Base-by-base conservation (phyloP, 805 yeast genomes). In the Starmerella scarabaei region DNA sequence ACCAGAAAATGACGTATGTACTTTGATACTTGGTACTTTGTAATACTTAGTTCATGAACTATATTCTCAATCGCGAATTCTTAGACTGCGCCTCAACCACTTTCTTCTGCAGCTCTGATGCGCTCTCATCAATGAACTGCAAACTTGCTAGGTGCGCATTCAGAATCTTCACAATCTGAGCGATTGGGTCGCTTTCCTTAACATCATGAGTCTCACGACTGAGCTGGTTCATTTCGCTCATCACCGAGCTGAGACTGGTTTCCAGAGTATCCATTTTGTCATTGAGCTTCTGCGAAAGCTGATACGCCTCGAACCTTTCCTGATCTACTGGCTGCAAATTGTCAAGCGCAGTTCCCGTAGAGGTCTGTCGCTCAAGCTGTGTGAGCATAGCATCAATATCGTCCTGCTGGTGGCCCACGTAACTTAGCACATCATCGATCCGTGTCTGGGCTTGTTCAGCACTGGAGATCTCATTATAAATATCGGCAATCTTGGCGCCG, bases 131-230 rank as follows among this genome's bases (percentile, higher is more conserved):
- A 41, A 91, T 72, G 68, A 86, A 85, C 56, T 77, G 84, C 61
- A 91, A 69, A 47, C 93, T 83, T 46, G 86, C 91, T 59, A 91
- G 65, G 59, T 91, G 97, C 34, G 83, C 74, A 56, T 88, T 86
- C 55, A 91, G 69, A 47, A 91, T 67, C 57, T 75, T 78, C 23
- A 91, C 78, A 46, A 88, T 72, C 41, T 62, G 66, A 2, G 67
- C 57, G 12, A 65, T 47, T 1, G 66, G 64, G 40, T 64, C 67
- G 31, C 54, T 67, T 29, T 53, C 69, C 55, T 59, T 73, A 33
- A 74, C 73, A 55, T 77, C 75, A 58, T 80, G 82, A 57, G 82
- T 78, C 2, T 80, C 75, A 44, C 78, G 82, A 53, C 88, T 80
- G 4, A 84, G 85, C 21, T 44, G 37, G 47, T 56, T 56, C 49